These are phyloP conservation scores for Micractinium conductrix DNA, from an alignment of 139 green algal species.

Conservation along the genomic window DNA sequence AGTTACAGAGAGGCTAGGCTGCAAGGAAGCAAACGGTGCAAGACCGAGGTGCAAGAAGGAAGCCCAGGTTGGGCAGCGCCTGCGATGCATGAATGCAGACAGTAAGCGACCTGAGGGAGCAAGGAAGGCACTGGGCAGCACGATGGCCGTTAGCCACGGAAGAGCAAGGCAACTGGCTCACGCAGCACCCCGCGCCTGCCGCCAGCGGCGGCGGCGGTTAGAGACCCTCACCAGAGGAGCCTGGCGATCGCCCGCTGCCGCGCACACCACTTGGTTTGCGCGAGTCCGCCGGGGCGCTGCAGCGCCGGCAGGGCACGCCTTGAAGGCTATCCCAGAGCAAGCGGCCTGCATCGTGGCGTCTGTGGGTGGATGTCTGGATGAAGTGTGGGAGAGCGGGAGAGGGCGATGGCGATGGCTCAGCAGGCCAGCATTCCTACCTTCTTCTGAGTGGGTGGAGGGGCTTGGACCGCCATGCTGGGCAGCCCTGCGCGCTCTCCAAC, in stretches of 20 bases:
- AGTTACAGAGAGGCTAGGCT: background rate
- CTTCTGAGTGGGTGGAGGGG: too few species aligned
- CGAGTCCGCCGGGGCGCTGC: background rate
- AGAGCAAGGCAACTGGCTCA: background rate
- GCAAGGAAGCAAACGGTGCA: background rate
- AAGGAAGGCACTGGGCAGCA: background rate
- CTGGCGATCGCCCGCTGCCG: background rate
- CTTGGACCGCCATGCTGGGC: background rate
- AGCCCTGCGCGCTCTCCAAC: too few species aligned
- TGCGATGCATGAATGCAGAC: too few species aligned
- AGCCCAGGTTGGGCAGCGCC: too few species aligned
- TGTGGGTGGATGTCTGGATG: background rate
- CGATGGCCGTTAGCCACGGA: background rate
- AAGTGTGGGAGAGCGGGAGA: background rate
- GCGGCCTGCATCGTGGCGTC: background rate
- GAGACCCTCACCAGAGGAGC: constrained; percentile 10
- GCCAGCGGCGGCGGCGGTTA: background rate
- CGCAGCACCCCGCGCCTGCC: background rate
- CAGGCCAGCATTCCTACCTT: background rate
- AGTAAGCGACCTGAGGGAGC: background rate
- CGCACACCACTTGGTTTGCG: constrained; percentile 9
- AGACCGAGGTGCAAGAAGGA: too few species aligned
- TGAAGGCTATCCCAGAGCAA: background rate
- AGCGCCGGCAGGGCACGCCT: background rate
- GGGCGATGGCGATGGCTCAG: background rate